phyloP scores from a whole-genome alignment of 177 flowering plant genomes.

The Vitis hybrid region DNA sequence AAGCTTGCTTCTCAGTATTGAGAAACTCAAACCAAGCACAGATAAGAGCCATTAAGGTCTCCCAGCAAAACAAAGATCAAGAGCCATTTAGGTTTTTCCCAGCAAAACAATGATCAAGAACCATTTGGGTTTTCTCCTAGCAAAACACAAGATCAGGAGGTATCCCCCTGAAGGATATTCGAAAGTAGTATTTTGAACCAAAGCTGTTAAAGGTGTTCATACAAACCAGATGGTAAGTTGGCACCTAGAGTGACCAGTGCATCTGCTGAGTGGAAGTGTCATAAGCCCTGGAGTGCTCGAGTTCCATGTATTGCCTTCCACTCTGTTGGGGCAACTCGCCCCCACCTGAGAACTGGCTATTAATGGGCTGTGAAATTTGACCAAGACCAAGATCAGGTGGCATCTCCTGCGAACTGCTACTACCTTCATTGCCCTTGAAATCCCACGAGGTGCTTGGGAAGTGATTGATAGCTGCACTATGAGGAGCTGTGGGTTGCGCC shows the following conservation, averaged over 20 bases:
- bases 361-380: constrained; percentile 31
- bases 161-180: neutral
- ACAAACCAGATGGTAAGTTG: neutral
- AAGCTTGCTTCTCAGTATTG: too few relatives aligned
- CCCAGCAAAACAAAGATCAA: neutral
- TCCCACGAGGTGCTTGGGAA: constrained; percentile 35
- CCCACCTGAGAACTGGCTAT: constrained; percentile 20
- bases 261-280: constrained; percentile 47
- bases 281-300: constrained; percentile 40
- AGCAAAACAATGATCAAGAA: neutral
- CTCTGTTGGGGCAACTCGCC: constrained; percentile 33
- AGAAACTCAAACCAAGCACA: too few relatives aligned
- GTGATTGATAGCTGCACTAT: constrained; percentile 22
- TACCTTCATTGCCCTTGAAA: constrained; percentile 35
- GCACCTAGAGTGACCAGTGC: constrained; percentile 69
- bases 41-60: too few relatives aligned
- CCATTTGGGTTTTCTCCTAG: neutral
- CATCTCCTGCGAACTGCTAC: constrained; percentile 30
- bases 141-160: constrained; percentile 3
- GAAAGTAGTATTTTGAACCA: neutral
- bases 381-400: constrained; percentile 37
- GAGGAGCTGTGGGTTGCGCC: constrained; percentile 34
- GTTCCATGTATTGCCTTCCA: constrained; percentile 40
- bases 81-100: neutral
- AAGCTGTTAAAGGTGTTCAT: neutral